Percentiles rank a stretch among this genome's conserved stretches.
Evolutionary conservation across 176 grass and related monocot genomes (phyloP).

Genomic region (Carex pumila): DNA sequence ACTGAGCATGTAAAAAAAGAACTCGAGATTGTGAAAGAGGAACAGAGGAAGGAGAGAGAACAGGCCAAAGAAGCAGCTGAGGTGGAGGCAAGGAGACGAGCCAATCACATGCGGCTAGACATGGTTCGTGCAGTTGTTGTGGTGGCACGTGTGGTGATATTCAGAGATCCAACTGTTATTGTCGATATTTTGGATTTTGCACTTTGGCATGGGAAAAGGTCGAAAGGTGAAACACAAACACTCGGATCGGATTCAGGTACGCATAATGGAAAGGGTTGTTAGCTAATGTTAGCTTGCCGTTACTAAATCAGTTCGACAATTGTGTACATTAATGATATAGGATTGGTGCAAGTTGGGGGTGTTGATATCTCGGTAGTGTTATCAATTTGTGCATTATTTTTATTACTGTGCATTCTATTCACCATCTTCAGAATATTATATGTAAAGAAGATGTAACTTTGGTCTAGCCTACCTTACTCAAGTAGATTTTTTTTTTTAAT

Average conservation of each 20-base stretch:
- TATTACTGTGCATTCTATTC: conserved; percentile 9
- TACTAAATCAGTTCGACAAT: background rate
- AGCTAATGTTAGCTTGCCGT: background rate
- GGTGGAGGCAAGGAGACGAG: background rate
- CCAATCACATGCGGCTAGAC: background rate
- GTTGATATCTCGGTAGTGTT: background rate
- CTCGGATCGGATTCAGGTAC: background rate
- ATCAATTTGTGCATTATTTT: background rate
- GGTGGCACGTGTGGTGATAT: conserved; percentile 10
- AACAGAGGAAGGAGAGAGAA: conserved; percentile 12
- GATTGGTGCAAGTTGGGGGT: background rate
- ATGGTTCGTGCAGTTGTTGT: conserved; percentile 14
- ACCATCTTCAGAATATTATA: background rate
- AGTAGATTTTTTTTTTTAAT: background rate
- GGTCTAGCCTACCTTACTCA: background rate
- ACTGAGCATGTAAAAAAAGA: conserved; percentile 8
- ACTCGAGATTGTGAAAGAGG: conserved; percentile 9
- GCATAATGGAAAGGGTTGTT: conserved; percentile 8
- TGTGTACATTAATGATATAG: conserved; percentile 6
- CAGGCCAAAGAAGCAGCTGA: conserved; percentile 4
- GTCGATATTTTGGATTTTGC: conserved; percentile 26
- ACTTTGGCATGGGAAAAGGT: conserved; percentile 7
- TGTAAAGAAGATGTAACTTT: background rate
- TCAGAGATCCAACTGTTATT: conserved; percentile 20
- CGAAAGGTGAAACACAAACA: background rate